These are phyloP conservation scores for Prunus mira DNA, from an alignment of 306 rosid species.

Conservation along the genomic window DNA sequence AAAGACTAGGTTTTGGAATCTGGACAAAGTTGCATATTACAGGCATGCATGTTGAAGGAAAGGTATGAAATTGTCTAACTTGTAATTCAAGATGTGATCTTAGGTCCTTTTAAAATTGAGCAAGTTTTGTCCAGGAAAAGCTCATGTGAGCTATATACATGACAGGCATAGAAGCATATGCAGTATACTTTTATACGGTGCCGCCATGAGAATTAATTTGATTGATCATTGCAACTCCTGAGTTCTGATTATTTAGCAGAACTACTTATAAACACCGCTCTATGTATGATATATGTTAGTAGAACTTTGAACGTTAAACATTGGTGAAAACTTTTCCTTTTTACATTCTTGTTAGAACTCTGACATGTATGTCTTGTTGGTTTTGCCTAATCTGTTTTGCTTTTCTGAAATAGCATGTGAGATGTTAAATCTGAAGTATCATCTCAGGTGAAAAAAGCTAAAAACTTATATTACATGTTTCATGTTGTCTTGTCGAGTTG, in stretches of 20 bases:
- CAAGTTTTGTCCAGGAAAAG: background rate
- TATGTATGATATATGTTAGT: background rate
- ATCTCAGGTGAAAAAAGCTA: background rate
- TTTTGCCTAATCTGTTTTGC: background rate
- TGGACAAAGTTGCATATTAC: slow-evolving; percentile 83
- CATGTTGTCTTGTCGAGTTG: background rate
- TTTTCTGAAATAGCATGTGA: background rate
- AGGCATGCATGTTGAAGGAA: slow-evolving; percentile 98
- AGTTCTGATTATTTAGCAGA: background rate
- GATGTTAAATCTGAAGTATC: background rate
- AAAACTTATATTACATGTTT: background rate
- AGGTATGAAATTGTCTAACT: slow-evolving; percentile 43
- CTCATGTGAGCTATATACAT: background rate
- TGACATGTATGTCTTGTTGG: background rate
- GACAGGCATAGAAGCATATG: background rate
- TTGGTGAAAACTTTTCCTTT: background rate
- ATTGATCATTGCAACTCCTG: background rate
- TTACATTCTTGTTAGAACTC: background rate
- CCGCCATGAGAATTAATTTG: background rate
- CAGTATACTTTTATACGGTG: background rate
- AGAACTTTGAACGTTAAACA: background rate
- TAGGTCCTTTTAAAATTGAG: background rate
- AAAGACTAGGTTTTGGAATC: slow-evolving; percentile 93
- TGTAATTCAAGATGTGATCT: background rate
- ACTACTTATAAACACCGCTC: background rate